Conservation (phyloP, 2,329 filamentous ascomycete genomes). For the Fusarium pseudograminearum region DNA sequence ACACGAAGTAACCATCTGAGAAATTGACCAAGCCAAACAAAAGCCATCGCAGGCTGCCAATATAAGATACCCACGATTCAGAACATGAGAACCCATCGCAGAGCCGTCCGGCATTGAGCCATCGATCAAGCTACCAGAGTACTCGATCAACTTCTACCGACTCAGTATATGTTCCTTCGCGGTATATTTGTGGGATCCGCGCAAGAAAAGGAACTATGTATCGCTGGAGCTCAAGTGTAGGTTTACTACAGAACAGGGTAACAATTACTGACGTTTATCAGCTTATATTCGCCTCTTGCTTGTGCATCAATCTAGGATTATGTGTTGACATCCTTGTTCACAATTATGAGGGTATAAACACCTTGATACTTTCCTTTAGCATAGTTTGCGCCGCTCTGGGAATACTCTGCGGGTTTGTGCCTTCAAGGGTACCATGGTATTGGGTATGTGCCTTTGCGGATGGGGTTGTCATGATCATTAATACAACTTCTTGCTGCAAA, state of each 20-base stretch:
- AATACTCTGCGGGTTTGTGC: background rate
- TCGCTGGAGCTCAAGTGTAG: background rate
- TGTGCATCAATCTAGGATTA: background rate
- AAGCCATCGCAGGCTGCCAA: too few relatives aligned
- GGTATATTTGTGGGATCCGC: background rate
- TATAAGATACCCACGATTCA: too few relatives aligned
- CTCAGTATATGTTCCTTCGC: too few relatives aligned
- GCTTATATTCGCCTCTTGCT: background rate
- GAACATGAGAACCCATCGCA: accelerated
- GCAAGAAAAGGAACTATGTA: background rate
- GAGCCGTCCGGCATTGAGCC: background rate
- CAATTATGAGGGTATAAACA: background rate
- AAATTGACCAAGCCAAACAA: too few relatives aligned
- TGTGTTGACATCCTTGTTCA: background rate
- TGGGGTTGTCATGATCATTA: background rate
- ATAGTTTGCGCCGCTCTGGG: background rate
- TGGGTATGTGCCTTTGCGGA: too few relatives aligned
- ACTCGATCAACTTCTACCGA: too few relatives aligned
- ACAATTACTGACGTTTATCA: too few relatives aligned
- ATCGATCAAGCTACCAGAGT: background rate
- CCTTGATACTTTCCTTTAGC: background rate
- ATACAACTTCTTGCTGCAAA: background rate
- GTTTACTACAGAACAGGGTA: background rate
- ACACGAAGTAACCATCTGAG: too few relatives aligned
- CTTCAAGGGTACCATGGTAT: background rate